phyloP scores from a whole-genome alignment of 1,284 basidiomycete species.

The Leccinum olivaceoglutinosum region DNA sequence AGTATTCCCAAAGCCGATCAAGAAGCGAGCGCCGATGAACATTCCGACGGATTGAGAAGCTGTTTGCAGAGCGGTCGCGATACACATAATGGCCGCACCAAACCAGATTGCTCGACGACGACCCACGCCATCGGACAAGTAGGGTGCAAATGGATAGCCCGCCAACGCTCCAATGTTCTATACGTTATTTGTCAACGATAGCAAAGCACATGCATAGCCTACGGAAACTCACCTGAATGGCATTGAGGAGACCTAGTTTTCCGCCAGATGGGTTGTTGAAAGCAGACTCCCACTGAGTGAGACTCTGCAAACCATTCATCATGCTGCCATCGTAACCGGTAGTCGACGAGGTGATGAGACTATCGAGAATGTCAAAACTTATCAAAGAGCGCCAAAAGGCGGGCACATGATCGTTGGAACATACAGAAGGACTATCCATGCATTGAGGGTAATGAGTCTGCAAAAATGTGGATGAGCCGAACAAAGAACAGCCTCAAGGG shows the following conservation, averaged over 20 bases:
- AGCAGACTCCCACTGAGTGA: constrained; percentile 54
- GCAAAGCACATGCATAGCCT: background rate
- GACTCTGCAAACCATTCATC: constrained; percentile 73
- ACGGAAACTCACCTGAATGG: constrained; percentile 54
- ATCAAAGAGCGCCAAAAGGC: constrained; percentile 2
- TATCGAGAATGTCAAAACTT: constrained; percentile 17
- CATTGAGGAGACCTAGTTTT: constrained; percentile 67
- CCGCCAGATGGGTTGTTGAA: constrained; percentile 52
- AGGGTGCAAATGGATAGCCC: constrained; percentile 67
- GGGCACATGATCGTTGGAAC: constrained; percentile 16
- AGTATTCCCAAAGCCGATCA: constrained; percentile 77
- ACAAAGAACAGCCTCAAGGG: background rate
- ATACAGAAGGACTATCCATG: constrained; percentile 64
- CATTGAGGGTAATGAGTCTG: constrained; percentile 60
- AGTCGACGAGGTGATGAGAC: constrained; percentile 70
- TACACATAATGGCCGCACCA: constrained; percentile 60
- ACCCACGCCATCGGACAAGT: constrained; percentile 64
- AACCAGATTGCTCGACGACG: constrained; percentile 58
- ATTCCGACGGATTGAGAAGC: constrained; percentile 71
- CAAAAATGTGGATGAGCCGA: constrained; percentile 4
- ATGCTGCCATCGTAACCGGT: constrained; percentile 75
- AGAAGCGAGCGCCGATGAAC: constrained; percentile 78
- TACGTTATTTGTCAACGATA: constrained; percentile 1
- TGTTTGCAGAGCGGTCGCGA: constrained; percentile 63
- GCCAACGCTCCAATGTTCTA: constrained; percentile 62